phyloP scores from a whole-genome alignment of 2,329 filamentous ascomycete genomes.

The Penicillium brasilianum region DNA sequence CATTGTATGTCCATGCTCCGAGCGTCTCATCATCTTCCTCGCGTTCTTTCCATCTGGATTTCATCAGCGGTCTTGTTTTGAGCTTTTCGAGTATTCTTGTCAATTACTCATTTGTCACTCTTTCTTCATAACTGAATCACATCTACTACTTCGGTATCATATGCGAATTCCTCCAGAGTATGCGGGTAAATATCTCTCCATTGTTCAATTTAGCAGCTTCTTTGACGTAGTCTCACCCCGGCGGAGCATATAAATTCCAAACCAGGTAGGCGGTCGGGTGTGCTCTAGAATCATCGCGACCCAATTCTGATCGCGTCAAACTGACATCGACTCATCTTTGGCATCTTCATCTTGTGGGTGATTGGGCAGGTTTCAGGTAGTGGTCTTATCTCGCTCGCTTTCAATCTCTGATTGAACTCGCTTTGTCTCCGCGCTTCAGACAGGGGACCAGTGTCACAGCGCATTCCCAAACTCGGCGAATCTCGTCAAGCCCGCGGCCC shows the following conservation, averaged over 20 bases:
- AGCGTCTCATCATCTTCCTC: conserved; percentile 23
- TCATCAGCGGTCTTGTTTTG: conserved; percentile 15
- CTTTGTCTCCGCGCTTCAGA: neutral
- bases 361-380: neutral
- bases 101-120: conserved; percentile 18
- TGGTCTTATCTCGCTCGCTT: no score
- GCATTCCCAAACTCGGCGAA: conserved; percentile 1
- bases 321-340: neutral
- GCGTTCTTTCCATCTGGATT: conserved; percentile 11
- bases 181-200: neutral
- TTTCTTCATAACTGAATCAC: conserved; percentile 11
- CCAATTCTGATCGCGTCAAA: neutral
- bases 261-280: conserved; percentile 20
- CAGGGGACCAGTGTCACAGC: neutral
- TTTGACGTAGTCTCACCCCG: neutral
- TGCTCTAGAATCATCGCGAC: neutral
- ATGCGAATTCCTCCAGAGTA: neutral
- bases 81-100: conserved; percentile 12
- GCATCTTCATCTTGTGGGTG: neutral
- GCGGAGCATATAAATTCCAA: neutral
- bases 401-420: no score
- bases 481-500: neutral
- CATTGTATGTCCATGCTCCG: conserved; percentile 30
- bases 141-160: neutral
- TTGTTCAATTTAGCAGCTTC: conserved; percentile 7